Base-by-base conservation (phyloP, 306 rosid genomes). In the Fagus crenata region DNA sequence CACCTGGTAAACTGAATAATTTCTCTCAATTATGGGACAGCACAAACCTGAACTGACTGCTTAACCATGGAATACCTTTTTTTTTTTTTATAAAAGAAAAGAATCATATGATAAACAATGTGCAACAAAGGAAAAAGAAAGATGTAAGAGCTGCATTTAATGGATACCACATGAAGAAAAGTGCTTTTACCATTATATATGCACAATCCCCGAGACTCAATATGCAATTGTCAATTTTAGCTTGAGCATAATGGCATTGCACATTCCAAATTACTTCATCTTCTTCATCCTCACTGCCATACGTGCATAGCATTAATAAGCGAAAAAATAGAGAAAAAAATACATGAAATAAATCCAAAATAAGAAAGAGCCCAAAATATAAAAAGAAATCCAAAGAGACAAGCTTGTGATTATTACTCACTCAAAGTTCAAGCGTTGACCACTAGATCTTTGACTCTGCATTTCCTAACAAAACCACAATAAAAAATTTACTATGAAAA, bases 141-240 rank as follows among this genome's bases (percentile, higher is more conserved):
- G 69, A 75, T 49, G 59, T 40, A 33, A 65, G 4, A 39, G 7
- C 28, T 18, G 9, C 7, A 22, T 65, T 17, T 37, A 59, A 75
- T 28, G 60, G 53, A 61, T 2, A 28, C 49, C 39, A 68, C 72
- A 49, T 14, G 41, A 49, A 69, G 53, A 12, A 55, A 55, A 60
- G 82, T 49, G 74, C 54, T 83, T 81, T 81, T 90, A 92, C 98
- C 88, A 86, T 69, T 81, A 94, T 81, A 70, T 80, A 81, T 70
- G 93, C 98, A 84, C 92, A 94, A 84, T 94, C 98, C 15, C 96
- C 98, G 49, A 92, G 92, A 88, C 74, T 84, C 75, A 84, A 90
- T 73, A 83, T 73, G 81, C 85, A 75, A 77, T 86, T 83, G 73
- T 72, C 83, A 53, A 92, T 41, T 72, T 73, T 84, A 63, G 95